These are phyloP conservation scores for Sclerotinia borealis DNA, from an alignment of 2,329 filamentous ascomycete genomes.

Conservation along the genomic window DNA sequence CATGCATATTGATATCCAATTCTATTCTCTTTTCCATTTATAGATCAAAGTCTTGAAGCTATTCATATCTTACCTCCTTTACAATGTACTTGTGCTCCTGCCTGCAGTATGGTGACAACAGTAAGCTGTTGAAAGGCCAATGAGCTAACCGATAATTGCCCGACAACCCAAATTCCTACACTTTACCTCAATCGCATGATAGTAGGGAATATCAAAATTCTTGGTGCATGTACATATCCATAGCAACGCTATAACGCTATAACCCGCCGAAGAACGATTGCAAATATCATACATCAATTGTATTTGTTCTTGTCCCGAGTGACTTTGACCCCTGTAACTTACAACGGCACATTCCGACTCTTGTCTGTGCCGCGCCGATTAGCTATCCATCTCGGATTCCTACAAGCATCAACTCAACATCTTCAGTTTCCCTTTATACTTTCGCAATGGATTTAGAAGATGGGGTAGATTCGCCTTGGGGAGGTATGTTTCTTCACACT, in stretches of 20 bases:
- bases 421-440: background rate
- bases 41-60: background rate
- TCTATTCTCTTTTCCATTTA: background rate
- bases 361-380: background rate
- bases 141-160: background rate
- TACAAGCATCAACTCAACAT: background rate
- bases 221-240: background rate
- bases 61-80: background rate
- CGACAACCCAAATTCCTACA: background rate
- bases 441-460: slow-evolving; percentile 39
- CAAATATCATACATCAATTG: background rate
- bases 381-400: background rate
- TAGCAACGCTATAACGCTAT: background rate
- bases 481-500: slow-evolving; percentile 33
- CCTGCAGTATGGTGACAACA: background rate
- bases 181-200: background rate
- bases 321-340: background rate
- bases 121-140: background rate
- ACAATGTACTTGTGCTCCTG: background rate
- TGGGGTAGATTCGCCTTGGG: slow-evolving; percentile 41
- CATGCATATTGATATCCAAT: background rate
- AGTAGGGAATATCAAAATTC: background rate
- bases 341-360: slow-evolving; percentile 1
- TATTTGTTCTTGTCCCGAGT: background rate
- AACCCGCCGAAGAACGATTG: background rate